phyloP scores from a whole-genome alignment of 768 basidiomycete genomes.

The Lactarius pseudohatsudake region DNA sequence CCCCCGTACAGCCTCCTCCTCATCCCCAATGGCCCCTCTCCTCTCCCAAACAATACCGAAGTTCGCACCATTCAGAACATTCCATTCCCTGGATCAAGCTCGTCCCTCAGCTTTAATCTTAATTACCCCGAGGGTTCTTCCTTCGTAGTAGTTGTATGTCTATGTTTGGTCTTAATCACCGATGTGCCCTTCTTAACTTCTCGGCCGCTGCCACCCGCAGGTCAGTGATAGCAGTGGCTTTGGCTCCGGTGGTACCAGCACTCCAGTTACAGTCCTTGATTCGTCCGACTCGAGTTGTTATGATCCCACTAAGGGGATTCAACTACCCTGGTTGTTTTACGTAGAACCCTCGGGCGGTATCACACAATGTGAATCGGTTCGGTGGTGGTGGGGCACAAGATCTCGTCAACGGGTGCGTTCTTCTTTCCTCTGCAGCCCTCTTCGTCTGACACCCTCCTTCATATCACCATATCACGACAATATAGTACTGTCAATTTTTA shows the following conservation, averaged over 20 bases:
- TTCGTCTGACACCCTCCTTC: constrained; percentile 3
- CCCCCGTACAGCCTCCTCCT: constrained; percentile 70
- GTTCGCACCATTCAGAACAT: constrained; percentile 58
- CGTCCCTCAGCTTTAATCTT: constrained; percentile 52
- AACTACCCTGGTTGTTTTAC: constrained; percentile 57
- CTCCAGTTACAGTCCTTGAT: constrained; percentile 52
- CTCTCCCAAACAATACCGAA: constrained; percentile 62
- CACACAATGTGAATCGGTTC: constrained; percentile 60
- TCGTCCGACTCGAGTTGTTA: constrained; percentile 62
- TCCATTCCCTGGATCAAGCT: constrained; percentile 47
- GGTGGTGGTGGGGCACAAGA: constrained; percentile 64
- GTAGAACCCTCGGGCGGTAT: constrained; percentile 62
- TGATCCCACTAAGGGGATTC: constrained; percentile 46
- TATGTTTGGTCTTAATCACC: constrained; percentile 11
- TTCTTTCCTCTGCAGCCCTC: not conserved
- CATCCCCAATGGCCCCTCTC: constrained; percentile 63
- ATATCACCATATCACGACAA: not conserved
- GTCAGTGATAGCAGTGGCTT: constrained; percentile 61
- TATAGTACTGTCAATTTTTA: constrained; percentile 58
- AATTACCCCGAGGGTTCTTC: constrained; percentile 67
- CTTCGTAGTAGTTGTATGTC: constrained; percentile 73
- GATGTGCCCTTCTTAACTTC: constrained; percentile 9
- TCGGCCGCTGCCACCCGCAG: constrained; percentile 35
- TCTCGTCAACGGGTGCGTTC: constrained; percentile 52
- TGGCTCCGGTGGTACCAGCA: constrained; percentile 74